A percentile compares a stretch with the other conserved stretches of the same genome.
Conservation (phyloP, 768 basidiomycete genomes). For the Lactarius hengduanensis region DNA sequence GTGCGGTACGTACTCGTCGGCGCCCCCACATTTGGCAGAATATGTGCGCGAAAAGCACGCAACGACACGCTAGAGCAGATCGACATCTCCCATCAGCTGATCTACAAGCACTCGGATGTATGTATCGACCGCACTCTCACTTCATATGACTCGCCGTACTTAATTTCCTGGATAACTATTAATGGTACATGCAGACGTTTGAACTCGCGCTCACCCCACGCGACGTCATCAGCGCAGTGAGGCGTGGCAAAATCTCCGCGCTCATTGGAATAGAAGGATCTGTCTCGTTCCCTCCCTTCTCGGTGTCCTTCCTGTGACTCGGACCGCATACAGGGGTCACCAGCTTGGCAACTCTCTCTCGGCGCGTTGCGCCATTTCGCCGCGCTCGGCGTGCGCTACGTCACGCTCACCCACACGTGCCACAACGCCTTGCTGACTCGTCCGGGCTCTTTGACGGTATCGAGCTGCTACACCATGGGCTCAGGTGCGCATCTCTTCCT, state of each 20-base stretch:
- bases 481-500: slow-evolving; percentile 48
- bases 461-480: slow-evolving; percentile 60
- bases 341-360: slow-evolving; percentile 92
- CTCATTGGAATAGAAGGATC: background rate
- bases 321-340: slow-evolving; percentile 70
- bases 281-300: slow-evolving; percentile 45
- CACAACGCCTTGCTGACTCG: slow-evolving; percentile 90
- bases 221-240: slow-evolving; percentile 60
- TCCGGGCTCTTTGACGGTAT: slow-evolving; percentile 58
- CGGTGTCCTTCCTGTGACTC: slow-evolving; percentile 51
- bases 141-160: background rate
- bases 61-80: slow-evolving; percentile 95
- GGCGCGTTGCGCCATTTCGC: slow-evolving; percentile 78
- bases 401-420: slow-evolving; percentile 90
- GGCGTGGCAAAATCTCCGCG: slow-evolving; percentile 76
- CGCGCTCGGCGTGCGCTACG: slow-evolving; percentile 86
- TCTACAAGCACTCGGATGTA: slow-evolving; percentile 76
- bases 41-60: background rate
- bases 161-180: background rate
- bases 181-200: slow-evolving; percentile 58
- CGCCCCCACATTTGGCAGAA: background rate
- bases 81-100: slow-evolving; percentile 76
- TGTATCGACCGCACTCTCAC: slow-evolving; percentile 26
- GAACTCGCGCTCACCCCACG: slow-evolving; percentile 49
- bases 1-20: slow-evolving; percentile 45